These are phyloP conservation scores for Paraleonurus japonicus DNA, from an alignment of 257 asterid genomes.

Conservation along the genomic window DNA sequence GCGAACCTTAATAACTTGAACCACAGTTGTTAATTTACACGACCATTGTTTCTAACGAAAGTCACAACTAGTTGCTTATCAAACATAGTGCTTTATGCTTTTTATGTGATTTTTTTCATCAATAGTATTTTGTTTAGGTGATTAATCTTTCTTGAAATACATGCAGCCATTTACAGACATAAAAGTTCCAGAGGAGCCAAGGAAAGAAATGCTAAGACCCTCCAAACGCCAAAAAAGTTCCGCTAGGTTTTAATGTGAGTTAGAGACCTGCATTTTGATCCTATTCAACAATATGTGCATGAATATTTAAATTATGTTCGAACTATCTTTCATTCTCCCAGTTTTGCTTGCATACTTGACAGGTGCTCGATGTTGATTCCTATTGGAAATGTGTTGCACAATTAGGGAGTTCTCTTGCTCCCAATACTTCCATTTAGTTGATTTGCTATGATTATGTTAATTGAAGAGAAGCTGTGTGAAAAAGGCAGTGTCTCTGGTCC, in stretches of 20 bases:
- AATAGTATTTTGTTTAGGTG: background rate
- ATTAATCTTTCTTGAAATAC: slow-evolving; percentile 19
- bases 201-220: slow-evolving; percentile 61
- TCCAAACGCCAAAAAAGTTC: slow-evolving; percentile 57
- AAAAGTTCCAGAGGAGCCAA: slow-evolving; percentile 45
- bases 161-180: slow-evolving; percentile 59
- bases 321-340: background rate
- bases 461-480: background rate
- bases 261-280: slow-evolving; percentile 4
- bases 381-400: background rate
- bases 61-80: background rate
- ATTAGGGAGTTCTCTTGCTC: background rate
- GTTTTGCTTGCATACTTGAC: slow-evolving; percentile 11
- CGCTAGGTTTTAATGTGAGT: slow-evolving; percentile 37
- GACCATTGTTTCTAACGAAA: background rate
- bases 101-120: background rate
- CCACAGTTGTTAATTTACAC: background rate
- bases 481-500: background rate
- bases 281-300: background rate
- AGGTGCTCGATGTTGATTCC: background rate
- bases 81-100: background rate
- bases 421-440: slow-evolving; percentile 1
- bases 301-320: background rate
- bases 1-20: background rate
- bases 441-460: background rate